Evolutionary conservation across 495 filamentous ascomycete genomes (phyloP), one percentile per base, ranked within the genome.

Genomic region (Penicillium tannophilum): DNA sequence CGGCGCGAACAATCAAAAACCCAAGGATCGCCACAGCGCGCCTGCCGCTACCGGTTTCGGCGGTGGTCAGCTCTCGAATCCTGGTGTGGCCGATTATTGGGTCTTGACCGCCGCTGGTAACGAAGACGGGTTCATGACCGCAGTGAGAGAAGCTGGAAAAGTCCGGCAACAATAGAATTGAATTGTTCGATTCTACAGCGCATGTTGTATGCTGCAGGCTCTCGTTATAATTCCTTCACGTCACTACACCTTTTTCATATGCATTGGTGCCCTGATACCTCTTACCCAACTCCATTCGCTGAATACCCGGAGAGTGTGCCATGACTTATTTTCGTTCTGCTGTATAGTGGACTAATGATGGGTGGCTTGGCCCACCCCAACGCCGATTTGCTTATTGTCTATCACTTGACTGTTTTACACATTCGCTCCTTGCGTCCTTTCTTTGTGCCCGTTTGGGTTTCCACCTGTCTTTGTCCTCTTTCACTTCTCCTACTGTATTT

Each of bases 81-180:
- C 71, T 20, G 74, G 71, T 19, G 68, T 72, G 36, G 75, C 75
- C 56, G 63, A 79, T 57, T 79, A 80, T 59, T 80, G 76, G 76
- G 58, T 79, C 49, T 61, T 80, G 47, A 69, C 66, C 35, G 63
- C 72, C 54, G 71, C 76, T 50, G 81, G 86, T 1, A 75, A 76
- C 43, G 86, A 88, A 55, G 88, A 93, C 55, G 80, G 79, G 1
- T 92, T 92, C 71, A 89, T 93, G 77, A 66, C 70, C 26, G 76
- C 75, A 47, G 83, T 93, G n/a, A 76, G 88, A 58, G 81, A 78
- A 17, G 89, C 88, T 12, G 89, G 90, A 35, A 92, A 90, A 69
- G 85, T 82, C 26, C 76, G 79, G 51, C 52, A 67, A 56, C 60
- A 61, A 59, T 36, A 17, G 20, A 36, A n/a, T 6, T 0, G 16